These are phyloP conservation scores for Tranzscheliella williamsii DNA, from an alignment of 1,284 basidiomycete genomes.

Conservation along the genomic window DNA sequence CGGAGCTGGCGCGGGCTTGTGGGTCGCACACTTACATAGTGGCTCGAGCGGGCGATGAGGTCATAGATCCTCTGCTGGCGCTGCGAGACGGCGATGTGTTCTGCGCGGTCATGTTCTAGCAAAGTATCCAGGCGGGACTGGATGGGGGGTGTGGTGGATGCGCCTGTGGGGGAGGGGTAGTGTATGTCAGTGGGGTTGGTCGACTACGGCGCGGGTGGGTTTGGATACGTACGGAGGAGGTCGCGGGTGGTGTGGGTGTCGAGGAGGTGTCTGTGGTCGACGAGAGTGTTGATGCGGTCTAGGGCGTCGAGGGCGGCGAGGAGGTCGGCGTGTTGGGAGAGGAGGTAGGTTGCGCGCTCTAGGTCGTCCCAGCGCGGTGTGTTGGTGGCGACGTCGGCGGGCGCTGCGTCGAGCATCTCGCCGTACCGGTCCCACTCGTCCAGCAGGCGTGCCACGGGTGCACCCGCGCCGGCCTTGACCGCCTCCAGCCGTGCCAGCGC, in stretches of 20 bases:
- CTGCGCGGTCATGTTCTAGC: too few species aligned
- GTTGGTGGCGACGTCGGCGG: not conserved
- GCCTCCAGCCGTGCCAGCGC: not conserved
- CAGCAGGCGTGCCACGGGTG: not conserved
- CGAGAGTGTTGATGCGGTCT: not conserved
- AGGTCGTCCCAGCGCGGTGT: not conserved
- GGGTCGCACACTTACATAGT: too few species aligned
- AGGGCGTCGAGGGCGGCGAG: not conserved
- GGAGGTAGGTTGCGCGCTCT: not conserved
- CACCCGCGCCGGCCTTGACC: not conserved
- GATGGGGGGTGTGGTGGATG: too few species aligned
- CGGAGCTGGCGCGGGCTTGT: too few species aligned
- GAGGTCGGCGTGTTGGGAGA: not conserved
- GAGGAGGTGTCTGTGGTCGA: conserved; percentile 3
- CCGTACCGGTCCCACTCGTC: not conserved
- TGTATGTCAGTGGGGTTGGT: too few species aligned
- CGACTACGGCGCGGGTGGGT: too few species aligned
- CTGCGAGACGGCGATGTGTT: too few species aligned
- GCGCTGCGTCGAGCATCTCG: not conserved
- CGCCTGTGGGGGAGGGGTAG: too few species aligned
- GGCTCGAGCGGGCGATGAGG: too few species aligned
- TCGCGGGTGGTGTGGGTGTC: conserved; percentile 1
- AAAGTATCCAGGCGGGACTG: too few species aligned
- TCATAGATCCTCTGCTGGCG: too few species aligned
- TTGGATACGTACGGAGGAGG: too few species aligned